Evolutionary conservation across 768 basidiomycete species (phyloP), one percentile per base, ranked within the genome.

Genomic region (Amanita fuliginea): DNA sequence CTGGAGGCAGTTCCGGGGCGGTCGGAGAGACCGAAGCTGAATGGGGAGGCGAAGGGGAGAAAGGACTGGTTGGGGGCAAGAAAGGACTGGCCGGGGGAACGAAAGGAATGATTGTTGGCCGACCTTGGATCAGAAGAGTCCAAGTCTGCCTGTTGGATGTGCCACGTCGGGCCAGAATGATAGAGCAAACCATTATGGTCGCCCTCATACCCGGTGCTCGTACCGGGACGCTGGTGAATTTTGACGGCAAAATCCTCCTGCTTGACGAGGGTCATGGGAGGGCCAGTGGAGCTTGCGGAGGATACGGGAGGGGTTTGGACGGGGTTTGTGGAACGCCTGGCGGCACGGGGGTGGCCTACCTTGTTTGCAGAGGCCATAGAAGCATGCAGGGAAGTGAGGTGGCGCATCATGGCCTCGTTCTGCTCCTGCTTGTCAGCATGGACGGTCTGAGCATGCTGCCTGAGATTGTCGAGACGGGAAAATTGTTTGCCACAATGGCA

Each of bases 401-500:
- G 85, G 56, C 86, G 81, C 87, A 93, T 92, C 88, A 91, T 92
- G 46, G 77, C 70, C 62, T 89, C 86, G 69, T 94, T 94, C 67
- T 81, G 77, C 0, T 86, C 86, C 63, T 80, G 80, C 70, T 90
- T 88, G 63, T 96, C 92, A n/a, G 91, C 82, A 59, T 98, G 95
- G 1, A 96, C 93, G 4, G 94, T 95, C 73, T 94, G 88, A 0
- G 93, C 90, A 64, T 98, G 95, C 62, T 98, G 95, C 41, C 95
- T 83, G 2, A 98, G 77, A 61, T 98, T 98, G 68, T 98, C 95
- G 62, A 98, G 82, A 10, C 95, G 82, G 4, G 91, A 93, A 62
- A 97, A 97, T 56, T 94, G 85, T 65, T 95, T 94, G 10, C 82
- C 78, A 70, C 95, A 98, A 62, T 97, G 94, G 60, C 95, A 98